A percentile compares a stretch with the other conserved stretches of the same genome.
Conservation (phyloP, 1,284 basidiomycete species). For the Rhodotorula mucilaginosa region DNA sequence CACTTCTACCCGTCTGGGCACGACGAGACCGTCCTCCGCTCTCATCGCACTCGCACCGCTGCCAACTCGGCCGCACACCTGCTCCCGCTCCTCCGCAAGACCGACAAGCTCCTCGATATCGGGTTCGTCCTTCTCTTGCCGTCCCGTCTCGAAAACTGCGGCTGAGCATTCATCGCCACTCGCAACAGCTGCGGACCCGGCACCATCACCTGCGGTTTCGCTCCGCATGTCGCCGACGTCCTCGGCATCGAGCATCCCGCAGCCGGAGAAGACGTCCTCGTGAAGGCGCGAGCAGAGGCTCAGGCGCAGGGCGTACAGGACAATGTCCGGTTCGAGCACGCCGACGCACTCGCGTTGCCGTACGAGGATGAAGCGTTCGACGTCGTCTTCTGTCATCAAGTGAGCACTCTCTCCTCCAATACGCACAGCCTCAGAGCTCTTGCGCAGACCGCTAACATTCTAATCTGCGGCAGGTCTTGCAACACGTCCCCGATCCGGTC, state of each 20-base stretch:
- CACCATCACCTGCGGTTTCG: conserved; percentile 39
- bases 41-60: conserved; percentile 5
- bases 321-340: conserved; percentile 33
- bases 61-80: conserved; percentile 5
- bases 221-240: conserved; percentile 17
- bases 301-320: background rate
- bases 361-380: conserved; percentile 45
- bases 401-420: too few relatives aligned
- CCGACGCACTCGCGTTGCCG: conserved; percentile 28
- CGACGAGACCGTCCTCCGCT: conserved; percentile 4
- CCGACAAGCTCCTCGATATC: conserved; percentile 21
- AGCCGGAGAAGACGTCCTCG: conserved; percentile 17
- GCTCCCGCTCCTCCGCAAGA: conserved; percentile 1
- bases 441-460: background rate
- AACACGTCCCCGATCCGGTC: conserved; percentile 53
- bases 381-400: conserved; percentile 55
- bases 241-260: conserved; percentile 36
- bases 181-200: conserved; percentile 38
- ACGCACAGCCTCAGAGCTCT: too few relatives aligned
- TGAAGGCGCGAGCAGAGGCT: conserved; percentile 5
- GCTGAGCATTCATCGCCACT: too few relatives aligned
- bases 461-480: conserved; percentile 46
- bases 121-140: conserved; percentile 11
- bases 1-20: conserved; percentile 13
- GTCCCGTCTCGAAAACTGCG: too few relatives aligned